phyloP scores from a whole-genome alignment of 805 yeast genomes.

The Nakazawaea molendinolei region DNA sequence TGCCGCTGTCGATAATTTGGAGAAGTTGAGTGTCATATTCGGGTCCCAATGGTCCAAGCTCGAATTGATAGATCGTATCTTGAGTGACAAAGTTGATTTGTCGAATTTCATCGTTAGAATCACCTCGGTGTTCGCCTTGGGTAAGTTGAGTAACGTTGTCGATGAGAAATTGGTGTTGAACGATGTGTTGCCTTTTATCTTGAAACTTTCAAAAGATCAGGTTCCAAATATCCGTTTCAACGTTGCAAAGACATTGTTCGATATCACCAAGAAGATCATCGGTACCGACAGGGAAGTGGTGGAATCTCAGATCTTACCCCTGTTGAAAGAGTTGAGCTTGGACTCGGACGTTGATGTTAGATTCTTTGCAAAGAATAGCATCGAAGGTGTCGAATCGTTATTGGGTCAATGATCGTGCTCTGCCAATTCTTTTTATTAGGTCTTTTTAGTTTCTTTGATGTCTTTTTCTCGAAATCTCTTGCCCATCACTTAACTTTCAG shows the following conservation, averaged over 20 bases:
- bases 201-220: slow-evolving; percentile 63
- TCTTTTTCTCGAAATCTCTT: not conserved
- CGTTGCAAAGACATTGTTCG: slow-evolving; percentile 77
- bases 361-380: slow-evolving; percentile 69
- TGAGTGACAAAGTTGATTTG: slow-evolving; percentile 35
- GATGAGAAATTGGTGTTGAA: slow-evolving; percentile 47
- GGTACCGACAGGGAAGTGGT: slow-evolving; percentile 30
- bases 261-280: slow-evolving; percentile 47
- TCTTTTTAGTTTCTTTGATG: not conserved
- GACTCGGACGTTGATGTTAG: slow-evolving; percentile 89
- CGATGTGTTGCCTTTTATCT: slow-evolving; percentile 74
- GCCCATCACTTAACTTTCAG: not conserved
- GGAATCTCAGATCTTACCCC: slow-evolving; percentile 49
- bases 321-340: slow-evolving; percentile 53
- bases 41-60: slow-evolving; percentile 91
- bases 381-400: slow-evolving; percentile 27
- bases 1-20: slow-evolving; percentile 86
- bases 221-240: slow-evolving; percentile 96
- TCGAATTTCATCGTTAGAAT: slow-evolving; percentile 84
- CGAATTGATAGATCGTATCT: slow-evolving; percentile 73
- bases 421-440: not conserved
- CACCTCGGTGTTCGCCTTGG: slow-evolving; percentile 83
- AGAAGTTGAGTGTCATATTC: slow-evolving; percentile 74
- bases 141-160: slow-evolving; percentile 74
- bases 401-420: too few species aligned